Percentiles rank a stretch among this genome's conserved stretches.
Evolutionary conservation across 805 yeast species (phyloP).

Genomic region (Yamadazyma laniorum): DNA sequence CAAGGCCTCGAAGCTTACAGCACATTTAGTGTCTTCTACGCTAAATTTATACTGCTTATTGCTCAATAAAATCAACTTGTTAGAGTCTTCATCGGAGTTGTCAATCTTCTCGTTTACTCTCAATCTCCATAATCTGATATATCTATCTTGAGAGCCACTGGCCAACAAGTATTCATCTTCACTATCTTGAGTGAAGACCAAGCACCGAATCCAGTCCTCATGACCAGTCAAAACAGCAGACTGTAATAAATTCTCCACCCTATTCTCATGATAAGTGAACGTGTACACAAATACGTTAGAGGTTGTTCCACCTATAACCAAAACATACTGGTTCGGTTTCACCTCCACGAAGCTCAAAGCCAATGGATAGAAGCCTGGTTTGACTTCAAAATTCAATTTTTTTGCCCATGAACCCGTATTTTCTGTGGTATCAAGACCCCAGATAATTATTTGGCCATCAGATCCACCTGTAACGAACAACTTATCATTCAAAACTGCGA

Average conservation of each 20-base stretch:
- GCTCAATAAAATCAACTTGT: conserved; percentile 53
- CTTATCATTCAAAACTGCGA: conserved; percentile 40
- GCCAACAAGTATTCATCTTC: conserved; percentile 67
- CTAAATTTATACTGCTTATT: conserved; percentile 71
- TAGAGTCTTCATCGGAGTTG: conserved; percentile 53
- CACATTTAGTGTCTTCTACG: conserved; percentile 39
- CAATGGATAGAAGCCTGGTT: conserved; percentile 45
- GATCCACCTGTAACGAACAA: conserved; percentile 63
- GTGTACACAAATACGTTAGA: conserved; percentile 53
- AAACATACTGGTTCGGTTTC: conserved; percentile 34
- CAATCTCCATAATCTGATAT: conserved; percentile 86
- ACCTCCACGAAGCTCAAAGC: conserved; percentile 34
- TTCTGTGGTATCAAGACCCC: conserved; percentile 32
- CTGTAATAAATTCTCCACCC: conserved; percentile 12
- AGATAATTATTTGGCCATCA: conserved; percentile 54
- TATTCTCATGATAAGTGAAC: conserved; percentile 22
- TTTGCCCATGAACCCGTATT: conserved; percentile 19
- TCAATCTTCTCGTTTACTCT: conserved; percentile 54
- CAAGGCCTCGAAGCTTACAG: conserved; percentile 83
- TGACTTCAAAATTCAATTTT: conserved; percentile 32
- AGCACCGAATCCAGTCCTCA: conserved; percentile 91
- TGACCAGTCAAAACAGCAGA: conserved; percentile 76
- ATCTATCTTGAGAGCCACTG: conserved; percentile 89
- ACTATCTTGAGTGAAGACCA: conserved; percentile 54
- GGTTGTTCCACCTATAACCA: conserved; percentile 76